A percentile compares a stretch with the other conserved stretches of the same genome.
Evolutionary conservation across 2,329 filamentous ascomycete genomes (phyloP).

Genomic region (Clarireedia hainanense): DNA sequence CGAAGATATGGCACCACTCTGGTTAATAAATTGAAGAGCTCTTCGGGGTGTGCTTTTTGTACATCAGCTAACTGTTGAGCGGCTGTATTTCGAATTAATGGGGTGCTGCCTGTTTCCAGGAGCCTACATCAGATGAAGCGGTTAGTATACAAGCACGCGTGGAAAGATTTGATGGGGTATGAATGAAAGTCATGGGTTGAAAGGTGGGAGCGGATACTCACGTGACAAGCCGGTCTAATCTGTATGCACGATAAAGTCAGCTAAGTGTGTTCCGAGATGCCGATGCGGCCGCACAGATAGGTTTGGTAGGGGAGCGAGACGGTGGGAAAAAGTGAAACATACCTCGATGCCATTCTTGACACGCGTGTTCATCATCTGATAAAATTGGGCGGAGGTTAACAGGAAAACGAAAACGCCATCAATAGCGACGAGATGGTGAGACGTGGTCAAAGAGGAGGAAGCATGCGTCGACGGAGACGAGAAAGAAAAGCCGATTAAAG

Average conservation of each 20-base stretch:
- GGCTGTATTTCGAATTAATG: slow-evolving; percentile 91
- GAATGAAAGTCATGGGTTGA: too few species aligned
- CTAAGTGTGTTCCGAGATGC: not conserved
- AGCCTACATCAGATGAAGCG: slow-evolving; percentile 47
- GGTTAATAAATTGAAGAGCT: slow-evolving; percentile 90
- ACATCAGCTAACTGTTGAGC: slow-evolving; percentile 96
- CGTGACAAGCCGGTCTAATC: slow-evolving; percentile 81
- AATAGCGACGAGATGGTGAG: not conserved
- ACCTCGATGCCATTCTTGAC: slow-evolving; percentile 31
- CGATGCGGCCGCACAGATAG: not conserved
- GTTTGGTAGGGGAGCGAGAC: not conserved
- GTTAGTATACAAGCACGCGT: slow-evolving; percentile 3
- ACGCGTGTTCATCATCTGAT: slow-evolving; percentile 23
- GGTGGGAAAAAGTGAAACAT: slow-evolving; percentile 9
- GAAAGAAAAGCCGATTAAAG: too few species aligned
- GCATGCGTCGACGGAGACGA: too few species aligned
- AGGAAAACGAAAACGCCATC: slow-evolving; percentile 13
- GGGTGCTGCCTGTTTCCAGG: slow-evolving; percentile 94
- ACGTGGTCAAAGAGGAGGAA: not conserved
- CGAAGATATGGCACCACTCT: slow-evolving; percentile 91
- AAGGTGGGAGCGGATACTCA: slow-evolving; percentile 43
- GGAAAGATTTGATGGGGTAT: too few species aligned
- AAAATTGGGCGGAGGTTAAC: slow-evolving; percentile 2
- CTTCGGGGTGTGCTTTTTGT: slow-evolving; percentile 95
- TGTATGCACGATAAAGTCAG: slow-evolving; percentile 31